phyloP scores from a whole-genome alignment of 257 asterid species.

The Fraxinus excelsior region DNA sequence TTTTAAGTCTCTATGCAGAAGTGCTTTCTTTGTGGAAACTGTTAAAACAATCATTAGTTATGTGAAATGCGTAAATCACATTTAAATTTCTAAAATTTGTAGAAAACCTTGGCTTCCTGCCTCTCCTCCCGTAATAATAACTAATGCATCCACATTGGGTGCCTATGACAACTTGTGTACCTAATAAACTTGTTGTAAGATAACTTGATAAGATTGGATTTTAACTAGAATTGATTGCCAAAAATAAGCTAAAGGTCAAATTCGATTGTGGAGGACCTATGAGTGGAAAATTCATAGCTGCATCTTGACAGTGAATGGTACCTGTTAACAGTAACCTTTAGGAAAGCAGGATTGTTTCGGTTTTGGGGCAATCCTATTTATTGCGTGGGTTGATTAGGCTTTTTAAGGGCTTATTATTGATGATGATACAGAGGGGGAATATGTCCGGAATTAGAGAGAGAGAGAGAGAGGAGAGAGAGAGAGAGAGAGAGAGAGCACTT shows the following conservation, averaged over 20 bases:
- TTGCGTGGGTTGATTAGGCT: not conserved
- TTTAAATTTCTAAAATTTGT: not conserved
- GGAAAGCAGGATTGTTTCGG: not conserved
- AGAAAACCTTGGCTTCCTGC: not conserved
- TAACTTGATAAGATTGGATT: not conserved
- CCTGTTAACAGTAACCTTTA: not conserved
- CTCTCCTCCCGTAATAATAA: not conserved
- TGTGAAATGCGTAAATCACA: not conserved
- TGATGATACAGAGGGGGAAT: not conserved
- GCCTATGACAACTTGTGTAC: not conserved
- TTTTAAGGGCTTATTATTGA: not conserved
- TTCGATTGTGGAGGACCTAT: not conserved
- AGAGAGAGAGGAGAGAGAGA: not conserved
- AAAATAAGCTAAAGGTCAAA: not conserved
- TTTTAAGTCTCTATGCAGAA: not conserved
- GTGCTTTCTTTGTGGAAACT: not conserved
- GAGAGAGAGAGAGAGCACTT: not conserved
- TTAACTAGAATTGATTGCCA: not conserved
- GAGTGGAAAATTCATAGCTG: not conserved
- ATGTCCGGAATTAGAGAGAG: too few relatives aligned
- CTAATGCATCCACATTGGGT: not conserved
- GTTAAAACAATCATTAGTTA: not conserved
- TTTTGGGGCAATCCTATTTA: not conserved
- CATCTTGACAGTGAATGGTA: not conserved
- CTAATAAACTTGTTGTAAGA: not conserved